Conservation (phyloP, 768 basidiomycete genomes). For the Suillus luteus region DNA sequence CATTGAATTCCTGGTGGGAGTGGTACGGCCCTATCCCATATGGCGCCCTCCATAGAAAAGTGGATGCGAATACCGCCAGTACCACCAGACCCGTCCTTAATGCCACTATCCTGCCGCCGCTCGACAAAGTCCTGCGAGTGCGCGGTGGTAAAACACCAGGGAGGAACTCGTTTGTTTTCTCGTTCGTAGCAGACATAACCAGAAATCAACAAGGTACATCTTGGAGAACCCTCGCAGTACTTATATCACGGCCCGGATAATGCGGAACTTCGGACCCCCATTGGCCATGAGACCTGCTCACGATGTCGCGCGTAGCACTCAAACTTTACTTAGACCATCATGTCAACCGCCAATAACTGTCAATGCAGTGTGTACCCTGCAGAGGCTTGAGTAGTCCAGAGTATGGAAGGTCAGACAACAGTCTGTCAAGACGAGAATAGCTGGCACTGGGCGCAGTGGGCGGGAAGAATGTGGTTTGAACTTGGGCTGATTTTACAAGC, state of each 20-base stretch:
- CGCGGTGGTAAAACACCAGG: constrained; percentile 16
- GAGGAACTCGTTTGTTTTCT: constrained; percentile 16
- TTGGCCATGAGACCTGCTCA: neutral
- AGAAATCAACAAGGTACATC: neutral
- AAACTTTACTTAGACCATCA: neutral
- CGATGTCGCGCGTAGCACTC: neutral
- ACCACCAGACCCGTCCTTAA: constrained; percentile 16
- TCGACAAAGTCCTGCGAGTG: constrained; percentile 13
- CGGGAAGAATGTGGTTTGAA: too few relatives aligned
- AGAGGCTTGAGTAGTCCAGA: neutral
- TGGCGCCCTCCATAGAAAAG: constrained; percentile 16
- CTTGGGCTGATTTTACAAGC: neutral
- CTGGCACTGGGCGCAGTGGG: too few relatives aligned
- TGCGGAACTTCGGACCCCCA: neutral
- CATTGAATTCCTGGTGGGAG: constrained; percentile 7
- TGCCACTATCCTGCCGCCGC: constrained; percentile 8
- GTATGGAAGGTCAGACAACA: neutral
- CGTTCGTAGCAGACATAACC: constrained; percentile 19
- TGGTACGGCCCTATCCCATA: neutral
- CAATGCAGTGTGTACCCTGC: neutral
- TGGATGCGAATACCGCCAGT: constrained; percentile 21
- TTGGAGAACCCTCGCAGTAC: neutral
- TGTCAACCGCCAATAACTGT: neutral
- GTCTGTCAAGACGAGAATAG: too few relatives aligned
- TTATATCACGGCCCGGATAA: neutral